A percentile compares a stretch with the other conserved stretches of the same genome.
These are phyloP conservation scores for Russula brevipes DNA, from an alignment of 768 basidiomycete genomes.

Conservation along the genomic window DNA sequence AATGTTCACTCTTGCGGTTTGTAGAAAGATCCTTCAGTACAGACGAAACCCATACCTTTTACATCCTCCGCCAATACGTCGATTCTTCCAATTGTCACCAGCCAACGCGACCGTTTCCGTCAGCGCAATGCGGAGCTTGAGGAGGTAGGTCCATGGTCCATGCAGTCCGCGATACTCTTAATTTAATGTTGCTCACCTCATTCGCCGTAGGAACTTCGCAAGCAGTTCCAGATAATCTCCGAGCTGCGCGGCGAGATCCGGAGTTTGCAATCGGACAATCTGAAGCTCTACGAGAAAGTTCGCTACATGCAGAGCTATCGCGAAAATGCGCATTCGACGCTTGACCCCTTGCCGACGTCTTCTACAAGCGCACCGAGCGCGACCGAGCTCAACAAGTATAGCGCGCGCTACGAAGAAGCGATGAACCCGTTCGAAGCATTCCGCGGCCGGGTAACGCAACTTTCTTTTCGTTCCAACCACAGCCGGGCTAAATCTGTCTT, in stretches of 20 bases:
- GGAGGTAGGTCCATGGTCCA: slow-evolving; percentile 50
- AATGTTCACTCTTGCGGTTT: not conserved
- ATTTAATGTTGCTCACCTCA: not conserved
- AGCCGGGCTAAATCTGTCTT: not conserved
- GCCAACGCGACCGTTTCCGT: slow-evolving; percentile 95
- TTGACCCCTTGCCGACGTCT: slow-evolving; percentile 54
- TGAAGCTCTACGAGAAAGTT: slow-evolving; percentile 98
- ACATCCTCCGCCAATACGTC: slow-evolving; percentile 79
- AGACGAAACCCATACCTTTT: slow-evolving; percentile 65
- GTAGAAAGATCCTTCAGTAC: slow-evolving; percentile 31
- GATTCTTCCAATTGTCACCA: slow-evolving; percentile 97
- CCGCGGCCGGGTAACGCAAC: slow-evolving; percentile 74
- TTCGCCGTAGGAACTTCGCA: slow-evolving; percentile 71
- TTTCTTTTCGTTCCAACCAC: not conserved
- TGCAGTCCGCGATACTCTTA: not conserved
- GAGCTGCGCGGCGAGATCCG: slow-evolving; percentile 92
- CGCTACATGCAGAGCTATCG: slow-evolving; percentile 97
- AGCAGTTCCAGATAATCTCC: slow-evolving; percentile 91
- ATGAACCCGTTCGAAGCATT: slow-evolving; percentile 99
- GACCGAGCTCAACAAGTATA: slow-evolving; percentile 86
- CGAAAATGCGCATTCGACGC: slow-evolving; percentile 63
- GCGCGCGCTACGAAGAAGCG: slow-evolving; percentile 87
- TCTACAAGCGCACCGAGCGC: slow-evolving; percentile 34
- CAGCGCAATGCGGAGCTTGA: slow-evolving; percentile 96
- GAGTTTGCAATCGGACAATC: slow-evolving; percentile 87